These are phyloP conservation scores for Omphalotus olearius DNA, from an alignment of 1,284 basidiomycete genomes.

Conservation along the genomic window DNA sequence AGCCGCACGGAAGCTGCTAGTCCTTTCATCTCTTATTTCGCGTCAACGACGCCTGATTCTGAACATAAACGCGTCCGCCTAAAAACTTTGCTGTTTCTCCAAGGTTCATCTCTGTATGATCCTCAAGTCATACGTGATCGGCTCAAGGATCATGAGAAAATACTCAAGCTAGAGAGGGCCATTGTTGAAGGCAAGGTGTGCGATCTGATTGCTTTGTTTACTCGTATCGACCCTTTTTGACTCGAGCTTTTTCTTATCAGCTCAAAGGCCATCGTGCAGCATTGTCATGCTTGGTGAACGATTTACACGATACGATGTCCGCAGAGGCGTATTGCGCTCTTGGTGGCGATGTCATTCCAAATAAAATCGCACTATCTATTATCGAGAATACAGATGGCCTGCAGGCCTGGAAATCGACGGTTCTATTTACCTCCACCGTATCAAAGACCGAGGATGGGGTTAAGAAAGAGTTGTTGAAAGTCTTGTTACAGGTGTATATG, in stretches of 20 bases:
- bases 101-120: conserved; percentile 70
- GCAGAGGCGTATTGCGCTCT: conserved; percentile 82
- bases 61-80: conserved; percentile 69
- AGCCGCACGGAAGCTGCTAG: conserved; percentile 26
- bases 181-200: conserved; percentile 80
- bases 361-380: conserved; percentile 51
- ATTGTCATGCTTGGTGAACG: conserved; percentile 64
- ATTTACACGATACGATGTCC: conserved; percentile 67
- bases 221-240: background rate
- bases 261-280: conserved; percentile 63
- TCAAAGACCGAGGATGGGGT: conserved; percentile 44
- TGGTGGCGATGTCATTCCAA: conserved; percentile 65
- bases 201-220: conserved; percentile 6
- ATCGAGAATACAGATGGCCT: conserved; percentile 32
- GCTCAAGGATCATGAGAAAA: conserved; percentile 44
- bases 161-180: conserved; percentile 70
- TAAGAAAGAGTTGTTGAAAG: conserved; percentile 59
- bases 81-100: conserved; percentile 75
- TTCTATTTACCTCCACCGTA: conserved; percentile 18
- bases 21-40: conserved; percentile 59
- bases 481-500: conserved; percentile 81
- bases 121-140: conserved; percentile 40
- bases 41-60: conserved; percentile 70
- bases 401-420: conserved; percentile 10
- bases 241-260: conserved; percentile 28